Conservation (phyloP, 306 rosid species). For the Sesbania bispinosa region DNA sequence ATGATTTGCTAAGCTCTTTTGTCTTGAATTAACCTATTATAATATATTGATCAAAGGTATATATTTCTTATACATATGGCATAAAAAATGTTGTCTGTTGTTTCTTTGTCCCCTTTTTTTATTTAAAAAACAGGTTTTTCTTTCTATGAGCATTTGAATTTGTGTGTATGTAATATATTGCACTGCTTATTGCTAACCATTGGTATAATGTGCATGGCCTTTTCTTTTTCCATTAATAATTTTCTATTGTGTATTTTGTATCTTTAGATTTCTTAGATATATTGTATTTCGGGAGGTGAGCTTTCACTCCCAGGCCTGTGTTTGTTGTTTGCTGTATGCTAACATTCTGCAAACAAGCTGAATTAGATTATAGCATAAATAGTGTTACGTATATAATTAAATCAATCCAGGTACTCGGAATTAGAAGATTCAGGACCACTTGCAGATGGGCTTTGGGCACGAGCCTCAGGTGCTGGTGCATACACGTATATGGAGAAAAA, state of each 20-base stretch:
- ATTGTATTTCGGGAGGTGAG: neutral
- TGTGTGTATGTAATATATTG: neutral
- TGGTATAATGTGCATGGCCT: neutral
- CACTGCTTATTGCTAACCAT: neutral
- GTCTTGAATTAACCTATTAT: neutral
- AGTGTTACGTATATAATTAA: slow-evolving; percentile 23
- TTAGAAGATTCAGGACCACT: slow-evolving; percentile 54
- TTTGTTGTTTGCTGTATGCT: neutral
- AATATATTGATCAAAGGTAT: neutral
- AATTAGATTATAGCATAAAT: slow-evolving; percentile 16
- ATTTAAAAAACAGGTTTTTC: neutral
- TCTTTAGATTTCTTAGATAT: neutral
- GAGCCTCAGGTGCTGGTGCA: slow-evolving; percentile 83
- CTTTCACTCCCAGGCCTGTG: neutral
- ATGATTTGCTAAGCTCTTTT: neutral
- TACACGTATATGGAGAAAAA: slow-evolving; percentile 69
- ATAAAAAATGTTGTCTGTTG: neutral
- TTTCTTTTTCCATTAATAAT: too few species aligned
- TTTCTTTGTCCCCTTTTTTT: neutral
- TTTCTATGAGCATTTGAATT: neutral
- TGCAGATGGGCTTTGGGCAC: slow-evolving; percentile 84
- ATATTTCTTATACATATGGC: neutral
- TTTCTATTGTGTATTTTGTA: neutral
- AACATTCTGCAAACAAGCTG: neutral
- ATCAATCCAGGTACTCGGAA: slow-evolving; percentile 51